Evolutionary conservation across 164 flowering plant species (phyloP), one percentile per base, ranked within the genome.

Genomic region (Vitis cinerea): DNA sequence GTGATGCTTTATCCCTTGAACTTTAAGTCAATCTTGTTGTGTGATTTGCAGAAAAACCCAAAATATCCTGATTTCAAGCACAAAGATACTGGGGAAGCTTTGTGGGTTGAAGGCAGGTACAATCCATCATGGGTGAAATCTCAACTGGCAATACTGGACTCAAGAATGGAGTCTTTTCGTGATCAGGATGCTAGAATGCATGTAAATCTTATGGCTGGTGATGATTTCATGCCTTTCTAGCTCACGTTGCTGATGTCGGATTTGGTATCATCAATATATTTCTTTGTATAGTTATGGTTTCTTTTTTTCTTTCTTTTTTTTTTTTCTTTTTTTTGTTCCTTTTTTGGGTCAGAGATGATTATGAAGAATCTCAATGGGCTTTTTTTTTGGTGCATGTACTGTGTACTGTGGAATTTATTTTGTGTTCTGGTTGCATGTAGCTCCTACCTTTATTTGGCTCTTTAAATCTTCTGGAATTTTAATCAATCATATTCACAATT

Each of bases 51-150:
- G 98, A 90, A 77, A 71, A 89, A 72, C 72, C 91, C 94, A 4
- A 94, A 88, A 62, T 79, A 86, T 78, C 98, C 98, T 19, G 98
- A 94, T 79, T 94, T 94, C 85, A 94, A 94, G 84, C 98, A 94
- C 84, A 94, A 94, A 80, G 84, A 94, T 80, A 91, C 97, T 49
- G 96, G 96, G 27, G 97, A 94, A 74, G 91, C 94, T 70, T 71
- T 91, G 75, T 94, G 98, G 98, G 74, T 91, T 49, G 98, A 94
- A 62, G 92, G 89, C 61, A 84, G 83, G 81, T 75, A 83, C 69
- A 93, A 90, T 78, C 98, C 98, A 14, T 77, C 87, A 48, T 93
- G 97, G 97, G 93, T 93, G 71, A 86, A 84, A 80, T 87, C 98
- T 71, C 98, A 91, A 70, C 80, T 94, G 58, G 86, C 80, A 10